phyloP scores from a whole-genome alignment of 2,329 filamentous ascomycete species.

The Claviceps citrina region DNA sequence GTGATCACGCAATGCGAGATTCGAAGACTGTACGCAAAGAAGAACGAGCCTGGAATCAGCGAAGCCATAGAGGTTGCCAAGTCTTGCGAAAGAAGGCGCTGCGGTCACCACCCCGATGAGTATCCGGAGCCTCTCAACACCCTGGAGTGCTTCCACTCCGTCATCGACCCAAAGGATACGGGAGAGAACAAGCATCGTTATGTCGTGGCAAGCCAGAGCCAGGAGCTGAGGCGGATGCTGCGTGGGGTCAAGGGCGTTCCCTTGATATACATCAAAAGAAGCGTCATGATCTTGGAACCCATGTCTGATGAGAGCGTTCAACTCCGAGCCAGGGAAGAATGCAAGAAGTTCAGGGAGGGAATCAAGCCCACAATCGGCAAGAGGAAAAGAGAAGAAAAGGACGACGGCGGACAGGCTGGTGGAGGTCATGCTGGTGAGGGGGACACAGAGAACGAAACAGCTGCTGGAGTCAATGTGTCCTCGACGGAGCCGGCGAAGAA shows the following conservation, averaged over 20 bases:
- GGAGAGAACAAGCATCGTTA: constrained; percentile 65
- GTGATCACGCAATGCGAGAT: constrained; percentile 74
- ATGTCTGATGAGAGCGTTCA: constrained; percentile 55
- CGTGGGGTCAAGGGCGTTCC: constrained; percentile 57
- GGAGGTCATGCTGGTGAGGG: constrained; percentile 17
- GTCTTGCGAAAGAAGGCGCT: constrained; percentile 57
- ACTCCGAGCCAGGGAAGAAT: constrained; percentile 53
- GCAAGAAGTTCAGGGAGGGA: constrained; percentile 56
- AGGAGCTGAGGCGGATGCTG: constrained; percentile 46
- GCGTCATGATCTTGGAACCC: constrained; percentile 56
- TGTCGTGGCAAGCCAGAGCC: constrained; percentile 59
- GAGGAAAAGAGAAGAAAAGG: constrained; percentile 35
- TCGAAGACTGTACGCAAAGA: constrained; percentile 56
- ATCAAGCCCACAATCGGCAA: constrained; percentile 38
- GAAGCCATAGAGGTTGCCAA: constrained; percentile 63
- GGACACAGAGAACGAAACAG: constrained; percentile 18
- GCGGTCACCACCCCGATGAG: constrained; percentile 59
- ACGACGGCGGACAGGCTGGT: constrained; percentile 18
- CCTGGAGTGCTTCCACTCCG: constrained; percentile 53
- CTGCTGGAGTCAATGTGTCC: constrained; percentile 6
- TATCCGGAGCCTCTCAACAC: constrained; percentile 56
- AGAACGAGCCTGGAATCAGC: constrained; percentile 35
- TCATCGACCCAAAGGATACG: constrained; percentile 63
- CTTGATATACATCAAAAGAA: constrained; percentile 61
- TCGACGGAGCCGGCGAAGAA: constrained; percentile 26